A percentile compares a stretch with the other conserved stretches of the same genome.
phyloP scores from a whole-genome alignment of 2,329 filamentous ascomycete genomes.

The Exserohilum turcica region DNA sequence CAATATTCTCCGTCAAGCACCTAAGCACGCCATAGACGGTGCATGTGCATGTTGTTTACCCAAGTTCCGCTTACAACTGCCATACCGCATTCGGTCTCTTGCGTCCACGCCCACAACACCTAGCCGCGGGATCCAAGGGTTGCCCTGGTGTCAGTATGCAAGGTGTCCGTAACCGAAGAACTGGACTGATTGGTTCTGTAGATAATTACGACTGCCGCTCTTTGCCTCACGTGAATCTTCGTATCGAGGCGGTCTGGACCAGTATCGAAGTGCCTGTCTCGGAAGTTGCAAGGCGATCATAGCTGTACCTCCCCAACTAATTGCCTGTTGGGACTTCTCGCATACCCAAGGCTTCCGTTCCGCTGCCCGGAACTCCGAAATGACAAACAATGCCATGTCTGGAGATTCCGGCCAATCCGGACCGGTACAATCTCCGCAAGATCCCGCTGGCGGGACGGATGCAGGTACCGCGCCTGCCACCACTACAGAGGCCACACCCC shows the following conservation, averaged over 20 bases:
- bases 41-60: neutral
- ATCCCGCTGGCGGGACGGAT: neutral
- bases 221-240: neutral
- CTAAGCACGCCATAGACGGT: neutral
- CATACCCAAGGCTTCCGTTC: slow-evolving; percentile 24
- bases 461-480: neutral
- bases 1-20: neutral
- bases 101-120: neutral
- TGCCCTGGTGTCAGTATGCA: slow-evolving; percentile 1
- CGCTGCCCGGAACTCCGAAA: slow-evolving; percentile 10
- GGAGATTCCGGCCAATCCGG: slow-evolving; percentile 9
- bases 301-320: neutral
- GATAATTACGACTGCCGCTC: neutral
- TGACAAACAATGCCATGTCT: slow-evolving; percentile 4
- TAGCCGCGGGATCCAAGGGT: neutral
- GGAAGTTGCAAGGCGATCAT: slow-evolving; percentile 10
- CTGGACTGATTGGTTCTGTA: neutral
- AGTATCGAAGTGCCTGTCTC: neutral
- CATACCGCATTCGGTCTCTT: neutral
- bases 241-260: slow-evolving; percentile 10
- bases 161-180: neutral
- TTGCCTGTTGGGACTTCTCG: slow-evolving; percentile 2
- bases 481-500: neutral
- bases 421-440: neutral
- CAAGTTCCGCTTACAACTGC: neutral